phyloP scores from a whole-genome alignment of 139 green algal genomes.

The Micractinium sp. region DNA sequence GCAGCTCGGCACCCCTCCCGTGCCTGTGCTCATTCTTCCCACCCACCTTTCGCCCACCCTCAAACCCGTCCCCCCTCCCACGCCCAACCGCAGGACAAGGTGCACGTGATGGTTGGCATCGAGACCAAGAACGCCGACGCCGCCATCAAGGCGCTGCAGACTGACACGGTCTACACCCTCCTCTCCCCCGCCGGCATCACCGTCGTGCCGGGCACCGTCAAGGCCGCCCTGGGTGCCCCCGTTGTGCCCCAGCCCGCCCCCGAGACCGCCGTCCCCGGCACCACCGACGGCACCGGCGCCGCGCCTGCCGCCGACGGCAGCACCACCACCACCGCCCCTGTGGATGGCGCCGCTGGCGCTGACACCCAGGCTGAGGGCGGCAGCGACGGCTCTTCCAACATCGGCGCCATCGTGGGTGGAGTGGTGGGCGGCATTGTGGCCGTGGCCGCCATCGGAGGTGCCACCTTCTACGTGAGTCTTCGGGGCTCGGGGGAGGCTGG shows the following conservation, averaged over 20 bases:
- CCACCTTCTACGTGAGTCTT: constrained; percentile 1
- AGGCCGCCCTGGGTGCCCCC: constrained; percentile 22
- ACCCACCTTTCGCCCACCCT: background rate
- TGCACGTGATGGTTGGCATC: constrained; percentile 8
- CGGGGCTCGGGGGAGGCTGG: background rate
- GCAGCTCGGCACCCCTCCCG: background rate
- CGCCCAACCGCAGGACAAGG: constrained; percentile 2
- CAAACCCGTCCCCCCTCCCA: background rate
- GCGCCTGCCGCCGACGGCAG: background rate
- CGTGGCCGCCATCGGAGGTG: background rate
- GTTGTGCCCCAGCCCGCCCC: background rate
- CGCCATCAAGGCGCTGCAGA: background rate
- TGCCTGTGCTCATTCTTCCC: background rate
- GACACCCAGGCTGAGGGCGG: background rate
- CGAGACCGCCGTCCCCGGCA: no score
- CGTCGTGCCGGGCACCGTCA: constrained; percentile 16
- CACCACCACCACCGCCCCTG: background rate
- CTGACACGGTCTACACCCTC: constrained; percentile 30
- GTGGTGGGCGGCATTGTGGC: constrained; percentile 18
- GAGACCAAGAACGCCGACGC: constrained; percentile 22
- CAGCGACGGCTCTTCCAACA: constrained; percentile 15
- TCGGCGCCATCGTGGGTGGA: constrained; percentile 22
- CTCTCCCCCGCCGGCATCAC: constrained; percentile 21
- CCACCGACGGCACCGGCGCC: background rate
- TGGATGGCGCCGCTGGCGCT: background rate